Evolutionary conservation across 108 stramenopile genomes (phyloP).

Genomic region (Cyclotella atomus): DNA sequence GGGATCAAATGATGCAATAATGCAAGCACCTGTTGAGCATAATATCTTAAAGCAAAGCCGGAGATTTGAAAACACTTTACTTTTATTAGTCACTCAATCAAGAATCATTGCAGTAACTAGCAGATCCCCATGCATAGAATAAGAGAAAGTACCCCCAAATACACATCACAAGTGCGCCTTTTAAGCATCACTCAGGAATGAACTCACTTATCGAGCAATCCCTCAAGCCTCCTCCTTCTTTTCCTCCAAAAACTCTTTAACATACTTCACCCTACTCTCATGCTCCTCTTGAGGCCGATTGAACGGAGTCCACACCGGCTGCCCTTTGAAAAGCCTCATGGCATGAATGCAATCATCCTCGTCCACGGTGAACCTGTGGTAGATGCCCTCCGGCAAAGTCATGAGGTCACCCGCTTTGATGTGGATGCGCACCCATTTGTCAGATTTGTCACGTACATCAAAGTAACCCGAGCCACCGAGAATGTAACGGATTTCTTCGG

Average conservation of each 20-base stretch:
- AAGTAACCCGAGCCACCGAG: slow-evolving; percentile 90
- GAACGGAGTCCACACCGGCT: slow-evolving; percentile 97
- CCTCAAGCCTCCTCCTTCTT: slow-evolving; percentile 54
- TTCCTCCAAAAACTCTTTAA: slow-evolving; percentile 60
- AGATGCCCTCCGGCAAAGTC: slow-evolving; percentile 95
- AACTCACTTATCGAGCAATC: not conserved
- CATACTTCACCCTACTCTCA: slow-evolving; percentile 77
- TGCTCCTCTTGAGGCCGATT: slow-evolving; percentile 90
- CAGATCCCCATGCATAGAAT: too few relatives aligned
- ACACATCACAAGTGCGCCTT: not conserved
- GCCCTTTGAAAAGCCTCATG: slow-evolving; percentile 94
- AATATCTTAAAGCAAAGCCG: too few relatives aligned
- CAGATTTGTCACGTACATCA: slow-evolving; percentile 89
- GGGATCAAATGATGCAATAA: too few relatives aligned
- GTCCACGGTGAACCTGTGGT: slow-evolving; percentile 93
- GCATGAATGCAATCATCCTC: slow-evolving; percentile 86
- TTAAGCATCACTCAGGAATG: not conserved
- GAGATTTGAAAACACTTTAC: too few relatives aligned
- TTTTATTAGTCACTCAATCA: too few relatives aligned
- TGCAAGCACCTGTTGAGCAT: too few relatives aligned
- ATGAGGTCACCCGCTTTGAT: slow-evolving; percentile 95
- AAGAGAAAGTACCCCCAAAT: not conserved
- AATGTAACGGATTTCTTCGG: slow-evolving; percentile 97
- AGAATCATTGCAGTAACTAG: too few relatives aligned
- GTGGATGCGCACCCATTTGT: slow-evolving; percentile 93